These are phyloP conservation scores for Geosiphon pyriformis DNA, from an alignment of 192 early-diverging fungal genomes.

Conservation along the genomic window DNA sequence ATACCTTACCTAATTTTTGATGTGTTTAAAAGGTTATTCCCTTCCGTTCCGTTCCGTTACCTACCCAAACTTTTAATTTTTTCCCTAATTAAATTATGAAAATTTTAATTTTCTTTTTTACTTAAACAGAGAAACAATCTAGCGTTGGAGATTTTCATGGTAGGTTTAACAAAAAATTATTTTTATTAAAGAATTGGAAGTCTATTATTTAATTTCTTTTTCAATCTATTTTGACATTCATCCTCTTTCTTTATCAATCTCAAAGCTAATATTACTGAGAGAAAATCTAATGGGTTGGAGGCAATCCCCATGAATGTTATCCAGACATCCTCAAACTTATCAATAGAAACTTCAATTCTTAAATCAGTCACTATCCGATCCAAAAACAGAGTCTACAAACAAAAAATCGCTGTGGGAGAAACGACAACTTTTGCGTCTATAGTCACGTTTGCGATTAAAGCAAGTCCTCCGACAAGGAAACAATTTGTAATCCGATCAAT, in stretches of 20 bases:
- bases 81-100: too few species aligned
- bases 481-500: conserved; percentile 15
- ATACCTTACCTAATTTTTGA: neutral
- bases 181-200: too few species aligned
- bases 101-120: too few species aligned
- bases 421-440: conserved; percentile 1
- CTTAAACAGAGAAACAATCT: too few species aligned
- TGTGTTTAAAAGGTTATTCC: neutral
- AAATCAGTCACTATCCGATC: conserved; percentile 3
- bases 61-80: too few species aligned
- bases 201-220: neutral
- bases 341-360: neutral
- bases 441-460: conserved; percentile 5
- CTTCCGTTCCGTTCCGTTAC: too few species aligned
- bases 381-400: conserved; percentile 1
- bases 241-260: neutral
- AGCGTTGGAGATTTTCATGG: too few species aligned
- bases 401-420: conserved; percentile 8
- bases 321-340: neutral
- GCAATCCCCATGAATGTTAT: neutral
- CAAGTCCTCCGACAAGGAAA: neutral
- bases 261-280: neutral
- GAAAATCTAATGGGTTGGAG: neutral
- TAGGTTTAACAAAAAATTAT: too few species aligned
- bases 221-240: neutral